Evolutionary conservation across 768 basidiomycete species (phyloP).

Genomic region (Neoboletus brunneissimus): DNA sequence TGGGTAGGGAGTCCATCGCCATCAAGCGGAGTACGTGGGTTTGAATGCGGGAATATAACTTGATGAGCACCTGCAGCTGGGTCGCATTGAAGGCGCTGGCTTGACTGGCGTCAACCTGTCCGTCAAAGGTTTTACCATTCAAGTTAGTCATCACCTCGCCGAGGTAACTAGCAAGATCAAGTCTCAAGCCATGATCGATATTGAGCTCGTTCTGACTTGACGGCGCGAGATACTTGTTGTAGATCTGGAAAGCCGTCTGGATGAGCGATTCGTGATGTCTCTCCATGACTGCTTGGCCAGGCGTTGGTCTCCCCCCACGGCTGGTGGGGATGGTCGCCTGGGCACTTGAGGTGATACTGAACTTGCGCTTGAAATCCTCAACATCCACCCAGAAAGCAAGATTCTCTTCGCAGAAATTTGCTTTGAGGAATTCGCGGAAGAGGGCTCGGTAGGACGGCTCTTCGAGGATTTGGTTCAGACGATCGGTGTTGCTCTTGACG

Average conservation of each 20-base stretch:
- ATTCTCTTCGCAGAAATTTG: conserved; percentile 98
- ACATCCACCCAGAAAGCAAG: conserved; percentile 97
- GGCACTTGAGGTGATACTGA: conserved; percentile 92
- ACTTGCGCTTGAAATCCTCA: conserved; percentile 94
- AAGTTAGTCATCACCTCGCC: conserved; percentile 81
- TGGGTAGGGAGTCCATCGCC: conserved; percentile 99
- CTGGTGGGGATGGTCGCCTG: conserved; percentile 50
- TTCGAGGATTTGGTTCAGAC: conserved; percentile 87
- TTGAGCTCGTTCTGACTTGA: conserved; percentile 95
- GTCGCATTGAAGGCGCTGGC: conserved; percentile 88
- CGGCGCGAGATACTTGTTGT: conserved; percentile 93
- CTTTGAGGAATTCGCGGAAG: conserved; percentile 91
- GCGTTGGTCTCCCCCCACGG: conserved; percentile 49
- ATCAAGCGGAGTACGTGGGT: conserved; percentile 95
- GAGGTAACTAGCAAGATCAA: conserved; percentile 91
- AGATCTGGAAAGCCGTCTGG: conserved; percentile 90
- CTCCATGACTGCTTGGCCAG: conserved; percentile 91
- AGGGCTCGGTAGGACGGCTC: conserved; percentile 84
- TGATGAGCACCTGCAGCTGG: conserved; percentile 90
- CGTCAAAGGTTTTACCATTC: conserved; percentile 75
- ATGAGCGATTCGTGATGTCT: conserved; percentile 94
- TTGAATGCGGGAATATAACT: conserved; percentile 94
- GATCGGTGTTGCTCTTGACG: conserved; percentile 91
- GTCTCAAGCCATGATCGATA: conserved; percentile 95
- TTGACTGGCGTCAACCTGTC: conserved; percentile 78